Conservation (phyloP, 257 asterid species). For the Verbascum thapsus region DNA sequence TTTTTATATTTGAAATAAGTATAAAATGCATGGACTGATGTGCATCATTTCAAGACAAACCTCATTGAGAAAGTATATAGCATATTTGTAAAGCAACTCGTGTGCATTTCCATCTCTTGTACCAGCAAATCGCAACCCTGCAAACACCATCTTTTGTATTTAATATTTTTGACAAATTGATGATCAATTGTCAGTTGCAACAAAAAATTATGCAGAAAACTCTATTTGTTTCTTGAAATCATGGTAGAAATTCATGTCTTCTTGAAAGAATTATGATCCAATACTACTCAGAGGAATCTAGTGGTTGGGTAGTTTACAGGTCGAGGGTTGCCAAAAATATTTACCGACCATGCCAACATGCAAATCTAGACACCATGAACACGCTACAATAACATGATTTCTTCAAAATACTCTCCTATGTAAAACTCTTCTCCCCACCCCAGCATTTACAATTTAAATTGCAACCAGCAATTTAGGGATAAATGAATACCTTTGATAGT, state of each 20-base stretch:
- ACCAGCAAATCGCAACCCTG: slow-evolving; percentile 97
- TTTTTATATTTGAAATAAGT: slow-evolving; percentile 25
- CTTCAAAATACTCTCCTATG: slow-evolving; percentile 20
- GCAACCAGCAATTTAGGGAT: background rate
- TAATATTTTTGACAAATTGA: slow-evolving; percentile 11
- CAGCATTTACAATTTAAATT: background rate
- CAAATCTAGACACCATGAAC: slow-evolving; percentile 1
- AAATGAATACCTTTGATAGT: background rate
- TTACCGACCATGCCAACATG: background rate
- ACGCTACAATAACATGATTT: slow-evolving; percentile 10
- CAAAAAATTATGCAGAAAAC: slow-evolving; percentile 14
- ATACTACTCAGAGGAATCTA: background rate
- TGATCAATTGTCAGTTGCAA: slow-evolving; percentile 16
- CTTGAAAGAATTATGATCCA: background rate
- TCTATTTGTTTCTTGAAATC: background rate
- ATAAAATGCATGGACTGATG: slow-evolving; percentile 29
- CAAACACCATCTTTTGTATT: slow-evolving; percentile 23
- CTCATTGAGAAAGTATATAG: slow-evolving; percentile 87
- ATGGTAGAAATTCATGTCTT: background rate
- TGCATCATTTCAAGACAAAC: slow-evolving; percentile 47
- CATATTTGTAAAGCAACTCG: slow-evolving; percentile 82
- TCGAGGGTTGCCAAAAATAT: background rate
- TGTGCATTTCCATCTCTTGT: slow-evolving; percentile 90
- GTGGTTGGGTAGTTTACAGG: background rate
- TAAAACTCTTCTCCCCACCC: background rate